phyloP scores from a whole-genome alignment of 768 basidiomycete species.

The Amanita pseudoporphyria region DNA sequence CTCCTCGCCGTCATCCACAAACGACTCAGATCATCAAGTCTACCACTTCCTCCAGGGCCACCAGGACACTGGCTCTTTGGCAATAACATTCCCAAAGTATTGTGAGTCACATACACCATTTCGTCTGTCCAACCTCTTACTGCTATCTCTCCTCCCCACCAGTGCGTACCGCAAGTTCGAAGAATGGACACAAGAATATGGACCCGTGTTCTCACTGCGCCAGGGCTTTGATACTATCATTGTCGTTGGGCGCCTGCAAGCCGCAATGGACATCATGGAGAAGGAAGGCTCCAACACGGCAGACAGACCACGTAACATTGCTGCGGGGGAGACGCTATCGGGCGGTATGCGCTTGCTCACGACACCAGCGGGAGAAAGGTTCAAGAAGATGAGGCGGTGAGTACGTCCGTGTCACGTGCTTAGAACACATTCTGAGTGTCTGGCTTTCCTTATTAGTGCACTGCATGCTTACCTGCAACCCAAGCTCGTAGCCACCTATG shows the following conservation, averaged over 20 bases:
- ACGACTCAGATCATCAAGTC: constrained; percentile 13
- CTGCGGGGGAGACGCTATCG: constrained; percentile 49
- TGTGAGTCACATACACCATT: constrained; percentile 21
- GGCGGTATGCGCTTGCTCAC: constrained; percentile 50
- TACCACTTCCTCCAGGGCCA: constrained; percentile 35
- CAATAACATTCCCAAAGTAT: constrained; percentile 28
- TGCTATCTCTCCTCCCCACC: neutral
- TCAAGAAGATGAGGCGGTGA: constrained; percentile 53
- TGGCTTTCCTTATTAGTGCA: constrained; percentile 25
- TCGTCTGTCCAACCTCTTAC: too few relatives aligned
- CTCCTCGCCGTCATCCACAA: constrained; percentile 22
- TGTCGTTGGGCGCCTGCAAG: constrained; percentile 42
- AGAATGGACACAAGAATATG: constrained; percentile 51
- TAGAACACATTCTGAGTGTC: neutral
- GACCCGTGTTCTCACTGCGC: constrained; percentile 47
- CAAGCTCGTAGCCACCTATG: constrained; percentile 39
- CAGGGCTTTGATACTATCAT: constrained; percentile 36
- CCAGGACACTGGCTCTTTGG: constrained; percentile 31
- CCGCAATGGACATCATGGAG: constrained; percentile 59
- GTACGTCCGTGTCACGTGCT: constrained; percentile 1
- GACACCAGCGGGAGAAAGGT: constrained; percentile 45
- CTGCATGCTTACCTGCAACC: constrained; percentile 51
- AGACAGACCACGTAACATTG: constrained; percentile 45
- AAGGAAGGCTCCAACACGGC: constrained; percentile 49
- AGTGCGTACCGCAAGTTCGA: constrained; percentile 45